These are phyloP conservation scores for Kuraishia floccosa DNA, from an alignment of 805 yeast species.

Conservation along the genomic window DNA sequence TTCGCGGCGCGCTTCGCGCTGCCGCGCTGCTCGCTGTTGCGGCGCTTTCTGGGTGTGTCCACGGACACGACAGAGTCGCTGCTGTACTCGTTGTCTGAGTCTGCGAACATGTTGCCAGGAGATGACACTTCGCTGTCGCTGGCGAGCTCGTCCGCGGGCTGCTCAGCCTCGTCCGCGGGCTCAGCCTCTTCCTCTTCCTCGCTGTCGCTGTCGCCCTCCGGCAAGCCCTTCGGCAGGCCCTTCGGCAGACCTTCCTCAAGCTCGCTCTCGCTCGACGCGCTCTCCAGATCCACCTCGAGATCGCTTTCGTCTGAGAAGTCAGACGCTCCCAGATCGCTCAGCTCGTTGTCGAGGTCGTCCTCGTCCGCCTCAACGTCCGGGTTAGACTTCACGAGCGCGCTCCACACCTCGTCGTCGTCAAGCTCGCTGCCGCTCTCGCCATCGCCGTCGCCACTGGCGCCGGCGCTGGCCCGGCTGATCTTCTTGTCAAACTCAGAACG, in stretches of 20 bases:
- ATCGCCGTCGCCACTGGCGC: too few species aligned
- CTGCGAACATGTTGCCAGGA: conserved; percentile 16
- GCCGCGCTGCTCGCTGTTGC: conserved; percentile 9
- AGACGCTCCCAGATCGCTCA: conserved; percentile 23
- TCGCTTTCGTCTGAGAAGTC: conserved; percentile 13
- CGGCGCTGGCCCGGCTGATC: conserved; percentile 30
- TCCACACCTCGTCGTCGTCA: conserved; percentile 47
- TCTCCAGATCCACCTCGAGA: conserved; percentile 14
- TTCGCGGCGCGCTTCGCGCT: too few species aligned
- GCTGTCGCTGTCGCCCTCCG: conserved; percentile 10
- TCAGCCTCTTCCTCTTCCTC: conserved; percentile 12
- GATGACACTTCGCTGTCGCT: conserved; percentile 12
- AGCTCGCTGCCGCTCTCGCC: conserved; percentile 29
- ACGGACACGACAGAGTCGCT: conserved; percentile 14
- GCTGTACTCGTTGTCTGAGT: conserved; percentile 9
- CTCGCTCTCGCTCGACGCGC: conserved; percentile 16
- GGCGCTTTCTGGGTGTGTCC: conserved; percentile 15
- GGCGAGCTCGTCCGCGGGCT: conserved; percentile 14
- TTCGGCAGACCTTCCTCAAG: conserved; percentile 12
- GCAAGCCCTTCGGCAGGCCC: conserved; percentile 6
- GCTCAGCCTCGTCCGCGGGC: conserved; percentile 15
- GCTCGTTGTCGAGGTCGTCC: conserved; percentile 23
- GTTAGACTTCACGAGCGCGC: conserved; percentile 45
- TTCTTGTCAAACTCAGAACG: conserved; percentile 30
- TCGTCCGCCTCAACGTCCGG: conserved; percentile 45